A percentile compares a stretch with the other conserved stretches of the same genome.
Evolutionary conservation across 2,329 filamentous ascomycete genomes (phyloP).

Genomic region (Fonsecaea nubica): DNA sequence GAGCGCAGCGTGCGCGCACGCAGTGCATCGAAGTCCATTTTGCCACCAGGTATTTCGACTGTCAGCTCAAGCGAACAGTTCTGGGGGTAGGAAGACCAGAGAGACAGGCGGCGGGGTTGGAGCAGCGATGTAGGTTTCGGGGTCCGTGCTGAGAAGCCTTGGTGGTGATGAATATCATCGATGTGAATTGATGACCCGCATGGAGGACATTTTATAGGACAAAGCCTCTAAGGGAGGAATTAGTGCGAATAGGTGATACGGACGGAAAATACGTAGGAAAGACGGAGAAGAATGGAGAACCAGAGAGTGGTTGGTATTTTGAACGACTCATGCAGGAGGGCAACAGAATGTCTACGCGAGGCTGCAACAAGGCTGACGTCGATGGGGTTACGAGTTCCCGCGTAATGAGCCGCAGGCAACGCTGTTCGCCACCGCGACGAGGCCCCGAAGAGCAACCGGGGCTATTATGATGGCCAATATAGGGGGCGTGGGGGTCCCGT

Average conservation of each 20-base stretch:
- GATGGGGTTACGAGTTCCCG: background rate
- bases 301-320: conserved; percentile 2
- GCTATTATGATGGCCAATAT: background rate
- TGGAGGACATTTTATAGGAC: background rate
- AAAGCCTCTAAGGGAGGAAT: background rate
- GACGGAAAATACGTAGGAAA: conserved; percentile 11
- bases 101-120: background rate
- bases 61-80: background rate
- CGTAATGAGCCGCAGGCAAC: background rate
- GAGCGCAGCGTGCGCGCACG: conserved; percentile 85
- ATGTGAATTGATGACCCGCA: conserved; percentile 2
- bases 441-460: background rate
- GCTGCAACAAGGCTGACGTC: conserved; percentile 26
- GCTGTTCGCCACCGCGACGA: background rate
- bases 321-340: conserved; percentile 3
- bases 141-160: conserved; percentile 13
- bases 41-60: background rate
- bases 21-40: conserved; percentile 65
- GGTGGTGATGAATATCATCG: conserved; percentile 25
- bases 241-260: conserved; percentile 4
- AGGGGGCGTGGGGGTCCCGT: background rate
- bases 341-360: conserved; percentile 3
- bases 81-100: background rate
- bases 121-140: background rate
- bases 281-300: conserved; percentile 15